These are phyloP conservation scores for Syzygium malaccense DNA, from an alignment of 441 rosid genomes.

Conservation along the genomic window DNA sequence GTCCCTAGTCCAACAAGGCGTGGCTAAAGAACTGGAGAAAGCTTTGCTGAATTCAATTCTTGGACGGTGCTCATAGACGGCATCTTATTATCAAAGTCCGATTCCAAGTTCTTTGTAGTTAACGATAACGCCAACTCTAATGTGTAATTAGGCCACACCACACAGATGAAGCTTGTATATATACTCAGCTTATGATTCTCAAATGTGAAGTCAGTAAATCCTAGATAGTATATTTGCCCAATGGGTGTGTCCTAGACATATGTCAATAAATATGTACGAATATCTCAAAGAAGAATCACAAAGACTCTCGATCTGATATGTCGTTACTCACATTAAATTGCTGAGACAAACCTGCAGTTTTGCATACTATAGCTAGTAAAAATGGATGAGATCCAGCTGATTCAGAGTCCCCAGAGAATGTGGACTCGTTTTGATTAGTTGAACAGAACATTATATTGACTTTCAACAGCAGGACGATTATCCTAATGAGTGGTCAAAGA, in stretches of 20 bases:
- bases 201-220: neutral
- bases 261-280: neutral
- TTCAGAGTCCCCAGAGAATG: neutral
- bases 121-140: neutral
- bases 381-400: neutral
- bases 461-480: neutral
- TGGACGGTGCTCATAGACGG: neutral
- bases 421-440: neutral
- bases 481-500: neutral
- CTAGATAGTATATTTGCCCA: neutral
- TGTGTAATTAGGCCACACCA: neutral
- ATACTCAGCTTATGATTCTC: neutral
- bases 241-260: neutral
- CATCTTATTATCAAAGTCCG: neutral
- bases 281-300: neutral
- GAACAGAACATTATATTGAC: neutral
- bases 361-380: neutral
- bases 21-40: neutral
- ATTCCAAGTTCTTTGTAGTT: neutral
- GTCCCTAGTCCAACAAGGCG: neutral
- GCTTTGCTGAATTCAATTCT: neutral
- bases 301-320: neutral
- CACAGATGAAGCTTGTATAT: neutral
- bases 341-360: neutral
- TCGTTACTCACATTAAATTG: neutral